Evolutionary conservation across 78 protist genomes (phyloP), one percentile per base, ranked within the genome.

Genomic region (Dictyostelium brefeldianum): DNA sequence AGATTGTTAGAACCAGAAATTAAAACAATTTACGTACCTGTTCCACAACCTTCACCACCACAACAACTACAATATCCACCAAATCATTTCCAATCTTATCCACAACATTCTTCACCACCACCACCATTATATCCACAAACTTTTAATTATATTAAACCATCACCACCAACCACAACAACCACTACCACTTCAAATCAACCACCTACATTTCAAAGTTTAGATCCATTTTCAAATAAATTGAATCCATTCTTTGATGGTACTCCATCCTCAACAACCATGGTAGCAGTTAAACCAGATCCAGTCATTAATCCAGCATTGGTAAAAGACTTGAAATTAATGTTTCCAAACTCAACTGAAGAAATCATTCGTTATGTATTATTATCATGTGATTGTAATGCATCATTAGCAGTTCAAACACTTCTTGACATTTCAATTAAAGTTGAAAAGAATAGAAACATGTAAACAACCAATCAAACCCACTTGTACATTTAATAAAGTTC

Each of bases 331-430:
- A 78, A 78, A 54, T 11, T 8, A 48, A 57, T 84, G 81, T 84
- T 84, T 43, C 73, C 91, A 43, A 43, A 43, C 14, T 36, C 48
- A 0, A 56, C 91, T 20, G 70, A 54, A n/a, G 81, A 71, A 20
- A 50, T 50, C 2, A 48, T 84, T 74, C 46, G 46, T 14, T 71
- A 27, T 17, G 74, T 84, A 14, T 71, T 74, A 67, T 47, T 57
- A 36, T 46, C 80, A 10, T 48, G 53, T 27, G 57, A 84, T 2
- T 8, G 20, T 5, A 56, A 83, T 53, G 57, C 74, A 27, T 22
- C 80, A 15, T 31, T 59, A 17, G 91, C 81, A 25, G 47, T 84
- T 25, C 91, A 84, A 74, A 84, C 73, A 3, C 91, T 84, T 48
- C 48, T 84, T 4, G 91, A 84, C 22, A 54, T 84, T 57, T 46